Percentiles rank a stretch among this genome's conserved stretches.
Evolutionary conservation across 371 early-diverging fungal species (phyloP).

Genomic region (Mucor circinelloides): DNA sequence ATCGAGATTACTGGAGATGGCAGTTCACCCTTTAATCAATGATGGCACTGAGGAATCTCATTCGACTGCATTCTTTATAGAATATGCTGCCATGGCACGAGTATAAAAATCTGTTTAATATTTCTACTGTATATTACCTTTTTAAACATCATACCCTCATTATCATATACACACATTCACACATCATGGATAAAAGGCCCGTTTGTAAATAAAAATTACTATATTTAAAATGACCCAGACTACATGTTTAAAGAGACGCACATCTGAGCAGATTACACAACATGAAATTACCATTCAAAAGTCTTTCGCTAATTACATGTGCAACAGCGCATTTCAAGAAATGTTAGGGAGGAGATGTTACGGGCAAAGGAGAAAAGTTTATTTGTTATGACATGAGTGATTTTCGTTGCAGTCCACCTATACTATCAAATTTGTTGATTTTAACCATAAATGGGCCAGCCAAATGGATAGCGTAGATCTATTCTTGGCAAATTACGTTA

Average conservation of each 20-base stretch:
- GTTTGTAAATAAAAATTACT: constrained; percentile 1
- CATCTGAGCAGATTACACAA: background rate
- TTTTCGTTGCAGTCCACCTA: background rate
- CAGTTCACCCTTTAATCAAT: constrained; percentile 19
- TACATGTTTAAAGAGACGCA: background rate
- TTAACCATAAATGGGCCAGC: background rate
- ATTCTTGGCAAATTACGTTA: constrained; percentile 5
- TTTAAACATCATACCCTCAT: constrained; percentile 7
- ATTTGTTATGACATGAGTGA: background rate
- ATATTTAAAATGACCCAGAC: background rate
- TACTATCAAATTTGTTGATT: background rate
- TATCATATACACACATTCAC: background rate
- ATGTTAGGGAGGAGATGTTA: constrained; percentile 3
- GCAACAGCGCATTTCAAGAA: background rate
- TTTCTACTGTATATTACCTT: background rate
- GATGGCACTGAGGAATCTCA: constrained; percentile 17
- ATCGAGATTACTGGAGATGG: constrained; percentile 26
- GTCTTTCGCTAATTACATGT: background rate
- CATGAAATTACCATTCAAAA: background rate
- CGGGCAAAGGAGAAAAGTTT: background rate
- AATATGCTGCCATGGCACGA: constrained; percentile 31
- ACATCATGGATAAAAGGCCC: constrained; percentile 1
- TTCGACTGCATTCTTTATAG: constrained; percentile 27
- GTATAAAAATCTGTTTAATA: constrained; percentile 10
- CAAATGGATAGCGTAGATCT: background rate